Evolutionary conservation across 352 stramenopile species (phyloP), one percentile per base, ranked within the genome.

Genomic region (Phytophthora kernoviae): DNA sequence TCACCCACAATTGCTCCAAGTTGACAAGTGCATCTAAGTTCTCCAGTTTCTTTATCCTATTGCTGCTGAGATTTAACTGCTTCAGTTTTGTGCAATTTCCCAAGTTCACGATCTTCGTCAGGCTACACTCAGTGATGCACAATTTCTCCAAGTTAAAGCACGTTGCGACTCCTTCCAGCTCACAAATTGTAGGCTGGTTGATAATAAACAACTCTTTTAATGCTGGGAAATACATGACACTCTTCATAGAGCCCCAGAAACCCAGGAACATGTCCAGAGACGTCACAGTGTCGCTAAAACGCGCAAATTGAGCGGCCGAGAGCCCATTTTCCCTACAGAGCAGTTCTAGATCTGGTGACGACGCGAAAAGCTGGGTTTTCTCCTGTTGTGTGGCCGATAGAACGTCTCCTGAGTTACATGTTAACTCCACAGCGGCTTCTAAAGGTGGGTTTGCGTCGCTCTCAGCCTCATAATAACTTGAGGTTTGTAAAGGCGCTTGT

Each of bases 1-100:
- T 93, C 5, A 97, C 62, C 87, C 85, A 96, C 17, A 97, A 58
- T 15, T 62, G 74, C 41, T 96, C 79, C 17, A 97, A 71, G 24
- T 84, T 60, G 6, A 48, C 66, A 1, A 96, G 78, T 5, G 27
- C 8, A 1, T 84, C 70, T 7, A 97, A 50, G 3, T 75, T 60
- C 42, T 88, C 77, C 14, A 97, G 76, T 1, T 42, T 34, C 11
- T 45, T 48, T 20, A 96, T 81, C 18, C 64, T 73, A 57, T 95
- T 94, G 20, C 65, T 66, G 57, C 79, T 90, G 12, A 97, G 57
- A 58, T 96, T 91, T 10, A 97, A 59, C 12, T 77, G 61, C 26
- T 68, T 84, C 2, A 95, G 21, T 21, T 75, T 77, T 0, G 46
- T 68, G 54, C 83, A 93, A 10, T 62, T 42, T 0, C 58, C 58